Conservation (phyloP, 2,329 filamentous ascomycete species). For the Fusarium aywerte region DNA sequence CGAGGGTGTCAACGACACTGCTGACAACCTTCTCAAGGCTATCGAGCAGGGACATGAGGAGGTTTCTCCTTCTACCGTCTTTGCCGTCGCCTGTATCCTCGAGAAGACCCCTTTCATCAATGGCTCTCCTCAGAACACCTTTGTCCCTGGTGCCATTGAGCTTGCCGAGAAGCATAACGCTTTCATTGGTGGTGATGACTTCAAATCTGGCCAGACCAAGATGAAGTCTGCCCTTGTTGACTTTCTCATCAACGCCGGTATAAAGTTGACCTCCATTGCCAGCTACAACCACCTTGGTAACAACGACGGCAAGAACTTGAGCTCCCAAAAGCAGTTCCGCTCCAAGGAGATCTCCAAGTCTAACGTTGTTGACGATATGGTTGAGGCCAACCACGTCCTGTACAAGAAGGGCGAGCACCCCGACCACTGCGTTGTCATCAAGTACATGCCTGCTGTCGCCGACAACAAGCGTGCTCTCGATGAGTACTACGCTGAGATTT, state of each 20-base stretch:
- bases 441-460: constrained; percentile 99
- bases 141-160: constrained; percentile 90
- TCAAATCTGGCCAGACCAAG: constrained; percentile 99
- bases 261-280: constrained; percentile 98
- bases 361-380: constrained; percentile 99
- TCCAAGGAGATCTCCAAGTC: constrained; percentile 99
- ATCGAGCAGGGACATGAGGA: constrained; percentile 90
- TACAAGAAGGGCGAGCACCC: constrained; percentile 95
- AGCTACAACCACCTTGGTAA: constrained; percentile 99
- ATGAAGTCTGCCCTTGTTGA: constrained; percentile 99
- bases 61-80: constrained; percentile 94
- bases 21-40: constrained; percentile 88
- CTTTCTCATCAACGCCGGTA: constrained; percentile 97
- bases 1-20: constrained; percentile 92
- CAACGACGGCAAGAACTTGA: constrained; percentile 99
- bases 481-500: constrained; percentile 99
- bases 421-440: constrained; percentile 98
- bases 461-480: constrained; percentile 99
- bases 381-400: constrained; percentile 90
- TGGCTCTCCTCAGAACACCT: constrained; percentile 98
- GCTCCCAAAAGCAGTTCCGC: constrained; percentile 97
- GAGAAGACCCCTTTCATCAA: constrained; percentile 97
- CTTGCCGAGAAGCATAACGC: constrained; percentile 87
- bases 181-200: constrained; percentile 98
- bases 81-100: constrained; percentile 92